phyloP scores from a whole-genome alignment of 108 stramenopile species.

The Nitzschia putrida region DNA sequence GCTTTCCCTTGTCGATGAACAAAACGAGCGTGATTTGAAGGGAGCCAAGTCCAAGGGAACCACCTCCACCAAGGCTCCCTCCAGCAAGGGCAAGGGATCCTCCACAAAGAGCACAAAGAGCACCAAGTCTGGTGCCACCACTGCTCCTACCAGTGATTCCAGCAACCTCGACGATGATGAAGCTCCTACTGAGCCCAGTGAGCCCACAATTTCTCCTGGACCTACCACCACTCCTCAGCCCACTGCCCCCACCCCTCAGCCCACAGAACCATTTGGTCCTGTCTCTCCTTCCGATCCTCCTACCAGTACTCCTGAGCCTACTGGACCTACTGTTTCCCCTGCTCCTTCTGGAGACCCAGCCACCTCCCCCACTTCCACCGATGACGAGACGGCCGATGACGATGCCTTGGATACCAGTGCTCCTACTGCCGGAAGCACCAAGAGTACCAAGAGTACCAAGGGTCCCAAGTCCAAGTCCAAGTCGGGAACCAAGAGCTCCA shows the following conservation, averaged over 20 bases:
- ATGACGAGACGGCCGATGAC: neutral
- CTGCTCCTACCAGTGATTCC: neutral
- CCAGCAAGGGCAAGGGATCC: neutral
- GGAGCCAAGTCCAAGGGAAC: neutral
- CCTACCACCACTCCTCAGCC: neutral
- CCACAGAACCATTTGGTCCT: neutral
- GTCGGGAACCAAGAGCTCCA: conserved; percentile 6
- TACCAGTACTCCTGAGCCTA: conserved; percentile 4
- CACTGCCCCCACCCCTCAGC: neutral
- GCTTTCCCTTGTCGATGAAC: conserved; percentile 6
- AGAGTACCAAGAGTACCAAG: neutral
- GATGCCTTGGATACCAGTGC: neutral
- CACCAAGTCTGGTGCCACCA: neutral
- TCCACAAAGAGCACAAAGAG: neutral
- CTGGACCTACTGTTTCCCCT: conserved; percentile 8
- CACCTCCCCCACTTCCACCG: neutral
- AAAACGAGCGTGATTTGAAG: conserved; percentile 3
- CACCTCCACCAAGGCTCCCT: too few species aligned
- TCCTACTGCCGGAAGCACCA: neutral
- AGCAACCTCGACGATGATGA: neutral
- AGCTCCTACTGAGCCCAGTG: neutral
- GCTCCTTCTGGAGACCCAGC: neutral
- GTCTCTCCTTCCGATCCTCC: neutral
- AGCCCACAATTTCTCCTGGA: neutral
- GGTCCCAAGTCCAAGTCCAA: neutral